Base-by-base conservation (phyloP, 768 basidiomycete genomes). In the Leccinum truebloodii region DNA sequence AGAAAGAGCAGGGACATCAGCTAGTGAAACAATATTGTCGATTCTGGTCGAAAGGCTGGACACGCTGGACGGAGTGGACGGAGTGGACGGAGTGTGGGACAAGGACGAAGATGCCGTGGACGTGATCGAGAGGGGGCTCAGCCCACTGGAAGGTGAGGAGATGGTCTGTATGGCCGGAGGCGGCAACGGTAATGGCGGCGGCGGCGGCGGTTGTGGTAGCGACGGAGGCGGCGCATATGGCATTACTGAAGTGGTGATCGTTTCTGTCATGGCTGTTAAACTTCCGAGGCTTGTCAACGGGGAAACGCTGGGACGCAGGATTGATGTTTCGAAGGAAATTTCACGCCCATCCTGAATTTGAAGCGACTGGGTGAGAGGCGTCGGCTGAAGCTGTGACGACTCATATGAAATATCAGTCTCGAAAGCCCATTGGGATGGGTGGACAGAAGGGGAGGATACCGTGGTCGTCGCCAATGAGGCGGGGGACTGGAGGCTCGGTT, bases 351-450 rank as follows among this genome's bases (percentile, higher is more conserved):
- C 90, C 1, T 81, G 84, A 50, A 92, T 70, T 0, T 77, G 75
- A 6, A 75, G 63, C 6, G 80, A 79, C 51, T 75, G 79, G 4
- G 83, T 77, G 20, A 88, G 87, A 18, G 88, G 88, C 2, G 92
- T 92, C 1, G 90, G 86, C 6, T 77, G 78, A 24, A 94, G 76
- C n/a, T 89, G 75, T 1, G 89, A 89, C 0, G 92, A 92, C 24
- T 92, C 90, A 61, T 88, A 93, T 0, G 91, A 88, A 13, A 79
- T 69, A 56, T 90, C 85, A 0, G 87, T 87, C 66, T 86, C 86
- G 3, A 80, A 71, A 3, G 81, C 84, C 87, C 89, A 34, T 34
- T 77, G 65, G 49, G 80, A 78, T 59, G 75, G 74, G 52, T 75
- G 71, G 59, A 81, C 62, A 41, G 79, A 74, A 54, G 80, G 67